These are phyloP conservation scores for Sphaceloma murrayae DNA, from an alignment of 2,329 filamentous ascomycete species.

Conservation along the genomic window DNA sequence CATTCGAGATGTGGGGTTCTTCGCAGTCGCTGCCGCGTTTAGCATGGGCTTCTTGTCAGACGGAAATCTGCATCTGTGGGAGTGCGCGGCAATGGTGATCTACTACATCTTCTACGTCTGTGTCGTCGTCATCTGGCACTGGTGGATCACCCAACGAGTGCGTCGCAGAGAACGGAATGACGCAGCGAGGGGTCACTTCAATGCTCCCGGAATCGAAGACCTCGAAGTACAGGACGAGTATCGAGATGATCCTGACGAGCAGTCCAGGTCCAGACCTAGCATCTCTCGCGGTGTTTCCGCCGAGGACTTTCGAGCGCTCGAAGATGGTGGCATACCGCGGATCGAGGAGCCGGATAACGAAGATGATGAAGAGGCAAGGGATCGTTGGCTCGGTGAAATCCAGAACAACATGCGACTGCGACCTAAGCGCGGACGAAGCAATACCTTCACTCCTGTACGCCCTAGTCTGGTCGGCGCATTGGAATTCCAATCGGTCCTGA, in stretches of 20 bases:
- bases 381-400: constrained; percentile 65
- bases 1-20: constrained; percentile 83
- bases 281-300: constrained; percentile 40
- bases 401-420: constrained; percentile 88
- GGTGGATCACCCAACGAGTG: constrained; percentile 60
- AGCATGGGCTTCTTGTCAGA: constrained; percentile 82
- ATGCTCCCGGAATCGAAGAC: constrained; percentile 49
- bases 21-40: constrained; percentile 76
- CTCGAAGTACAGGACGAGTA: constrained; percentile 46
- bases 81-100: constrained; percentile 79
- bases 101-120: constrained; percentile 87
- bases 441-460: constrained; percentile 71
- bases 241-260: constrained; percentile 43
- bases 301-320: constrained; percentile 55
- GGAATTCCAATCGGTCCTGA: constrained; percentile 83
- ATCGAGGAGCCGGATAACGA: constrained; percentile 50
- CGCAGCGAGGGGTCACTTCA: constrained; percentile 64
- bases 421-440: constrained; percentile 56
- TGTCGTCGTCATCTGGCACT: constrained; percentile 86
- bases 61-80: constrained; percentile 75
- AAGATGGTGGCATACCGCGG: constrained; percentile 41
- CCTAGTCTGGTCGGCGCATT: constrained; percentile 88
- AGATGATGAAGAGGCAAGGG: constrained; percentile 54
- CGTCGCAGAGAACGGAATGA: constrained; percentile 55
- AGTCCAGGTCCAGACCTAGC: constrained; percentile 31